Conservation (phyloP, 768 basidiomycete species). For the Podaxis sp. region DNA sequence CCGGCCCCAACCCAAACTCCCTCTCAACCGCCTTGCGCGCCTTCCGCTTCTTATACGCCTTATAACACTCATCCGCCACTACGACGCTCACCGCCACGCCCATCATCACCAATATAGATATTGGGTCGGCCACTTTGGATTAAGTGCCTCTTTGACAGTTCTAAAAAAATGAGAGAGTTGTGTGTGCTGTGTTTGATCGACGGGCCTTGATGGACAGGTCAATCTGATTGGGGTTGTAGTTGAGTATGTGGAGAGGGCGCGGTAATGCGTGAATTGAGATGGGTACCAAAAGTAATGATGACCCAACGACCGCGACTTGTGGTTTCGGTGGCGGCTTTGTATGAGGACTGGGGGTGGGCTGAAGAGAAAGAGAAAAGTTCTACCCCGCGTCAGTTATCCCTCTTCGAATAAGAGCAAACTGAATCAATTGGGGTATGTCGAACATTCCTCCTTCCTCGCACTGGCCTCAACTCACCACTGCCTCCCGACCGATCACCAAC, state of each 20-base stretch:
- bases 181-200: background rate
- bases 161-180: background rate
- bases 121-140: constrained; percentile 2
- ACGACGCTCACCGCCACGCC: constrained; percentile 6
- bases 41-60: constrained; percentile 6
- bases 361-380: background rate
- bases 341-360: background rate
- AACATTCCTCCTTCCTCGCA: background rate
- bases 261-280: background rate
- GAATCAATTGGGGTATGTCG: background rate
- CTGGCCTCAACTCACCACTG: background rate
- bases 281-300: background rate
- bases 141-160: background rate
- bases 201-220: background rate
- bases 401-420: background rate
- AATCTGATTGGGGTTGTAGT: too few relatives aligned
- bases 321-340: background rate
- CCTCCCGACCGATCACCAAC: background rate
- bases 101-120: constrained; percentile 2
- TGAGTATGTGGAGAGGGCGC: too few relatives aligned
- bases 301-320: background rate
- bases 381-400: background rate
- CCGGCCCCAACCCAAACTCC: background rate
- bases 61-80: constrained; percentile 7
- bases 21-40: background rate